Base-by-base conservation (phyloP, 2,329 filamentous ascomycete genomes). In the Penicillium sp. region DNA sequence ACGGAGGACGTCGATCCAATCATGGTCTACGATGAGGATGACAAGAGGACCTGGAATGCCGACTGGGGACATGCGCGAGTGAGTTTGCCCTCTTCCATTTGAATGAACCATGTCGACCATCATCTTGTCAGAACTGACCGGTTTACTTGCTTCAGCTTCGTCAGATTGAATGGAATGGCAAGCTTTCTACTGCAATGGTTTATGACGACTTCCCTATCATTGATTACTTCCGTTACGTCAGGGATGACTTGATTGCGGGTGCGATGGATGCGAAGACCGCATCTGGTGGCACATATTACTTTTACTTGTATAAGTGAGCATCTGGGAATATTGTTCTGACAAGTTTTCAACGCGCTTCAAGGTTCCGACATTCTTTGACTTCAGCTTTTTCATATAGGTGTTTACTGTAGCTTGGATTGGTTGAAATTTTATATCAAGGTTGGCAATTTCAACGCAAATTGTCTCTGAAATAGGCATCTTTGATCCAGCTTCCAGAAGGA, bases 171-270 rank as follows among this genome's bases (percentile, higher is more conserved):
- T 63, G 49, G 40, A 47, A 62, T 1, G 56, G 54, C 9, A 43
- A 47, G 4, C 9, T 61, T 4, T 62, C 61, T 3, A 59, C 57
- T 11, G 57, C 60, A 4, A 62, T 65, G 60, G 47, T 65, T 7
- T 62, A 65, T 21, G 58, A 62, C 43, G 43, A 59, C 9, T 44
- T 50, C n/a, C 58, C 62, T 3, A 60, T 64, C 21, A 61, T 66
- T 38, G 63, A 66, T 45, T 57, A 66, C 22, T 64, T 64, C 48
- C 55, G 62, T 9, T 55, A 56, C 34, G 58, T 62, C 7, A 54
- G 51, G 27, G 57, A 60, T 16, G 18, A 55, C 8, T 49, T 58
- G 38, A 32, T 64, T 21, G 57, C 58, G 2, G 63, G 60, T 9
- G 62, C 55, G 10, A 66, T 66, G 62, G 60, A 66, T 49, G 49